Evolutionary conservation across 129 eudicot genomes (phyloP).

Genomic region (Pittosporum tobira): DNA sequence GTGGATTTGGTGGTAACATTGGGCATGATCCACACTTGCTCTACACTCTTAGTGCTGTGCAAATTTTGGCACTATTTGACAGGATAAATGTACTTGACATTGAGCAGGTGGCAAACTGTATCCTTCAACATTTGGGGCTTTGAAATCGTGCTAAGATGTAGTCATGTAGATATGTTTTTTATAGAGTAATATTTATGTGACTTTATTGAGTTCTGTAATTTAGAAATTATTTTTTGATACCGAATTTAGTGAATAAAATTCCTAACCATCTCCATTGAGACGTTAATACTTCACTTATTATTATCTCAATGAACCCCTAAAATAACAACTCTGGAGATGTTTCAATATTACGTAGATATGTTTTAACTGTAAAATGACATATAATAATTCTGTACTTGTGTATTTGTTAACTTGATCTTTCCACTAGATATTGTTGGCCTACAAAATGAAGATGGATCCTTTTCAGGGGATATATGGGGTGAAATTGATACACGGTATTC

Average conservation of each 20-base stretch:
- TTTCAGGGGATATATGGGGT: conserved; percentile 95
- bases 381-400: not conserved
- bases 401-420: conserved; percentile 22
- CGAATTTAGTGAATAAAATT: too few species aligned
- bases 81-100: conserved; percentile 56
- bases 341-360: not conserved
- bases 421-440: conserved; percentile 47
- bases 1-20: conserved; percentile 91
- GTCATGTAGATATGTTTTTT: not conserved
- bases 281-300: not conserved
- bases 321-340: not conserved
- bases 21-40: conserved; percentile 89
- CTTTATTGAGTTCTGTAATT: too few species aligned
- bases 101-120: conserved; percentile 60
- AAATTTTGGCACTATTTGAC: conserved; percentile 70
- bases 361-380: too few species aligned
- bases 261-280: not conserved
- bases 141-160: not conserved
- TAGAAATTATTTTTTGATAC: too few species aligned
- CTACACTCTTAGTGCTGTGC: conserved; percentile 80
- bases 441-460: conserved; percentile 91
- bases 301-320: conserved; percentile 1
- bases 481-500: conserved; percentile 64
- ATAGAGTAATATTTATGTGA: too few species aligned
- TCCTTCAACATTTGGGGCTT: conserved; percentile 21